Evolutionary conservation across 2,329 filamentous ascomycete species (phyloP).

Genomic region (Endoconidiophora polonica): DNA sequence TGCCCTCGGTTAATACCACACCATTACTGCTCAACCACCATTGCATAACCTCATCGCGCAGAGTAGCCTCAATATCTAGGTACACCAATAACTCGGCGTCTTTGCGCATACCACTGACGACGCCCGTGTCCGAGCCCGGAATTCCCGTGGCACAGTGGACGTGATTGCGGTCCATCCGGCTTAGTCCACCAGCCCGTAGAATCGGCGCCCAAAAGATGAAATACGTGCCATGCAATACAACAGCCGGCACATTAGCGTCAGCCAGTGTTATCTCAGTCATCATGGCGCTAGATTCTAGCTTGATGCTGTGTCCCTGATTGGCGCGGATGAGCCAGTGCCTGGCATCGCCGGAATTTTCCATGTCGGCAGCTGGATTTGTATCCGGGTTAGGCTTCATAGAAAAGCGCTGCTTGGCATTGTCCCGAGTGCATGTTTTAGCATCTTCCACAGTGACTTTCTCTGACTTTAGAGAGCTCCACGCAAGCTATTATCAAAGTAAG

Average conservation of each 20-base stretch:
- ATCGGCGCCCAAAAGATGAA: slow-evolving; percentile 66
- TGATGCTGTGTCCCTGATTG: slow-evolving; percentile 85
- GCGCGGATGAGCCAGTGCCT: slow-evolving; percentile 74
- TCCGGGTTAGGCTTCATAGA: slow-evolving; percentile 37
- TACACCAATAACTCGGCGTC: slow-evolving; percentile 66
- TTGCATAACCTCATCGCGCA: slow-evolving; percentile 41
- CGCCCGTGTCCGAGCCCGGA: slow-evolving; percentile 26
- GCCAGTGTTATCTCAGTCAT: slow-evolving; percentile 50
- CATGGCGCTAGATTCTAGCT: slow-evolving; percentile 51
- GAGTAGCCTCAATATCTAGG: slow-evolving; percentile 51
- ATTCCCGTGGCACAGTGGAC: slow-evolving; percentile 76
- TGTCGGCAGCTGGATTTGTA: slow-evolving; percentile 16
- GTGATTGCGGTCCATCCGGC: slow-evolving; percentile 69
- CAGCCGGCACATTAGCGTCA: slow-evolving; percentile 39
- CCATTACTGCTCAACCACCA: slow-evolving; percentile 73
- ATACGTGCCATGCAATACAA: slow-evolving; percentile 78
- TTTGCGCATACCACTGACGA: slow-evolving; percentile 65
- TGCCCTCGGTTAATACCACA: slow-evolving; percentile 50
- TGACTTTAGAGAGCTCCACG: slow-evolving; percentile 42
- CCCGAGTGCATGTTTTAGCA: slow-evolving; percentile 48
- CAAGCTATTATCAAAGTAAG: slow-evolving; percentile 23
- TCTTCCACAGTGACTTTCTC: slow-evolving; percentile 62
- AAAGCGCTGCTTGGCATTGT: slow-evolving; percentile 86
- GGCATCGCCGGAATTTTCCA: slow-evolving; percentile 29
- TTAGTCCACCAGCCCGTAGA: slow-evolving; percentile 57